Evolutionary conservation across 495 filamentous ascomycete genomes (phyloP).

Genomic region (Glutinoglossum americanum): DNA sequence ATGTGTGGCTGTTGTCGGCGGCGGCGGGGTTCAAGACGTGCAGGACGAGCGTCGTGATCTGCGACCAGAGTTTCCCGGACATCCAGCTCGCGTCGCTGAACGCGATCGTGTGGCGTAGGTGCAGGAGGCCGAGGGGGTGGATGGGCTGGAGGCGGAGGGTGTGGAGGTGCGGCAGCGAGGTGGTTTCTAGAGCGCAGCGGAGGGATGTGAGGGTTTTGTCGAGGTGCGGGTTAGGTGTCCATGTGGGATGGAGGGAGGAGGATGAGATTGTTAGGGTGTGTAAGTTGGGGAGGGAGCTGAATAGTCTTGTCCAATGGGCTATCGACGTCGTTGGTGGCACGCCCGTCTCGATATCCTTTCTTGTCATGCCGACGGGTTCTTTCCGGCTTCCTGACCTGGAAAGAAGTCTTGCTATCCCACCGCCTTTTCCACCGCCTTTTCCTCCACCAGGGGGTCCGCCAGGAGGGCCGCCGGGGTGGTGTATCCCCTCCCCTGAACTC

Average conservation of each 20-base stretch:
- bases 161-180: constrained; percentile 1
- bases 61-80: constrained; percentile 7
- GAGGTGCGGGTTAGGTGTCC: constrained; percentile 8
- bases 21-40: constrained; percentile 9
- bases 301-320: constrained; percentile 1
- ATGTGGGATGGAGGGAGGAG: constrained; percentile 6
- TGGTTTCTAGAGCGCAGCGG: constrained; percentile 10
- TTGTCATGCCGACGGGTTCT: too few relatives aligned
- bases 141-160: constrained; percentile 10
- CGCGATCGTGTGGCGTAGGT: constrained; percentile 12
- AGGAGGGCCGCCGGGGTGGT: too few relatives aligned
- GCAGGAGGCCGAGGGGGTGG: constrained; percentile 10
- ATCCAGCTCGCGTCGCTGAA: constrained; percentile 5
- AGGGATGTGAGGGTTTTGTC: constrained; percentile 9
- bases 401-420: neutral
- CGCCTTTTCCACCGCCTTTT: neutral
- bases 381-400: too few relatives aligned
- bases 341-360: too few relatives aligned
- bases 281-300: constrained; percentile 4
- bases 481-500: neutral
- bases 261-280: constrained; percentile 7
- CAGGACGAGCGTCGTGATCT: constrained; percentile 9
- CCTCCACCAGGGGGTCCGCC: too few relatives aligned
- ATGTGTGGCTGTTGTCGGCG: too few relatives aligned
- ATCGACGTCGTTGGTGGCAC: neutral